Percentiles rank a stretch among this genome's conserved stretches.
These are phyloP conservation scores for Hanseniaspora nectarophila DNA, from an alignment of 805 yeast genomes.

Conservation along the genomic window DNA sequence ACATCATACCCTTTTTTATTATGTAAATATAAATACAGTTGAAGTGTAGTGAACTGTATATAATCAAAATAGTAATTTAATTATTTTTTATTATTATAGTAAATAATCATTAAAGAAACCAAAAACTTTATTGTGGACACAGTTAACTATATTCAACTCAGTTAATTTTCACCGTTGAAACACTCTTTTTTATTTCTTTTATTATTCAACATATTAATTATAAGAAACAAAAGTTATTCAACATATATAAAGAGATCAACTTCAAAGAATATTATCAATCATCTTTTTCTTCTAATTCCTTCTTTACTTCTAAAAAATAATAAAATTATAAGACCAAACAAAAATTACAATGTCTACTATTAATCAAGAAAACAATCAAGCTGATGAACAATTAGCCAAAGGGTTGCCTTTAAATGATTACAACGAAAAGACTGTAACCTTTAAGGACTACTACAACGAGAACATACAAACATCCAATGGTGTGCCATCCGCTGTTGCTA, in stretches of 20 bases:
- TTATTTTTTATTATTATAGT: no score
- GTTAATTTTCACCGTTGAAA: background rate
- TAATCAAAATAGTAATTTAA: background rate
- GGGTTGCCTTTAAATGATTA: constrained; percentile 4
- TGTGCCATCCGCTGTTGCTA: constrained; percentile 17
- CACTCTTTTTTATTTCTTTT: background rate
- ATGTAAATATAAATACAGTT: background rate
- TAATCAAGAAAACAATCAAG: background rate
- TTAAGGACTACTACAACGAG: constrained; percentile 7
- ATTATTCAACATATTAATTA: background rate
- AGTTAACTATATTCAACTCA: constrained; percentile 1
- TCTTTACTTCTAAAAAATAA: background rate
- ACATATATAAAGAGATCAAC: background rate
- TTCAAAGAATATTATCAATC: background rate
- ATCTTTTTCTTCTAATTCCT: no score
- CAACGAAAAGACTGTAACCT: background rate
- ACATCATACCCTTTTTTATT: background rate
- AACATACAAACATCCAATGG: background rate
- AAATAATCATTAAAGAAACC: no score
- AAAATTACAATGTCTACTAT: background rate
- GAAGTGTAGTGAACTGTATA: background rate
- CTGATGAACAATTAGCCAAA: background rate
- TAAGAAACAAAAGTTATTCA: background rate
- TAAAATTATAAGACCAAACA: background rate
- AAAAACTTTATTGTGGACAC: background rate